Conservation (phyloP, 305 asterid genomes). For the Solanum hybrid region DNA sequence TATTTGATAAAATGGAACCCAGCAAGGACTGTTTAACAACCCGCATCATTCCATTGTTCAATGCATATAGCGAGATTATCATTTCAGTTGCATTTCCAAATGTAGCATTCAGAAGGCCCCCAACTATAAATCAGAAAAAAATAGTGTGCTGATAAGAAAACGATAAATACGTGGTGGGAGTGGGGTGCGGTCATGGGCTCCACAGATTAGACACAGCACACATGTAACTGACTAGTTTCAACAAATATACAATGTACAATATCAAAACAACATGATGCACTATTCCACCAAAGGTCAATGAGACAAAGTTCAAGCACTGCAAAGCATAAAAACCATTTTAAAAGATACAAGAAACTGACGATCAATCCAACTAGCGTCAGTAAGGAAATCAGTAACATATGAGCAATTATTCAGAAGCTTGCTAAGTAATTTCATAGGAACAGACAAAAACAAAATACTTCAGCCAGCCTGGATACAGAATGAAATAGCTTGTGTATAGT, state of each 20-base stretch:
- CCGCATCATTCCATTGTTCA: constrained; percentile 85
- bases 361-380: not conserved
- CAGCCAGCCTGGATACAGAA: not conserved
- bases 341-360: not conserved
- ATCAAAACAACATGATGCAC: not conserved
- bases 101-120: constrained; percentile 95
- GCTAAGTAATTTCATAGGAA: not conserved
- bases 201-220: not conserved
- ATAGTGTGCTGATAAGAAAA: not conserved
- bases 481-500: not conserved
- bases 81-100: constrained; percentile 98
- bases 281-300: not conserved
- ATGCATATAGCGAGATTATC: constrained; percentile 87
- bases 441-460: not conserved
- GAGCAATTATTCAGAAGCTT: not conserved
- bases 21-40: constrained; percentile 88
- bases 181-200: not conserved
- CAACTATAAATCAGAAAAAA: constrained; percentile 51
- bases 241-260: not conserved
- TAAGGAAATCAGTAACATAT: not conserved
- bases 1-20: constrained; percentile 94
- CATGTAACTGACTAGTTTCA: not conserved
- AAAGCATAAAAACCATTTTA: not conserved
- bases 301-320: not conserved
- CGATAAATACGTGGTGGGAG: not conserved